Evolutionary conservation across 2,329 filamentous ascomycete genomes (phyloP), one percentile per base, ranked within the genome.

Genomic region (Cladophialophora bantiana): DNA sequence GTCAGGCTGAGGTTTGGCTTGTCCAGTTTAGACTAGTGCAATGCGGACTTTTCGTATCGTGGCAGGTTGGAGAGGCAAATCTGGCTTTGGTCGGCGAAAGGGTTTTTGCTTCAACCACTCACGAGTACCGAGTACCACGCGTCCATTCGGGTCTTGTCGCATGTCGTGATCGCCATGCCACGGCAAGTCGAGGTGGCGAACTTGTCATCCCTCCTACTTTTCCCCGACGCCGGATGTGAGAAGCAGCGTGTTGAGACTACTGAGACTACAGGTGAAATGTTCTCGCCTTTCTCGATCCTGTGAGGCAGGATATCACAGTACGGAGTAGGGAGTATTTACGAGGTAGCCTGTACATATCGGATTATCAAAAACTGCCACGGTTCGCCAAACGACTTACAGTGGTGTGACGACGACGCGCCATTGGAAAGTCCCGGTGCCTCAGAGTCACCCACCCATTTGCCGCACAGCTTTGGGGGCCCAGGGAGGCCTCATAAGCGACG

Each of bases 141-240:
- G 59, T 40, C 54, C 20, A 53, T 52, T 50, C 61, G 61, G 61
- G 61, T 48, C 54, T 38, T 64, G 61, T 64, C 32, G 61, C 61
- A 64, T 62, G 60, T 56, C 52, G 60, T 62, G 60, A 62, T 62
- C 38, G 60, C 59, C 34, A 12, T 62, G 48, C 15, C 59, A 53
- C 59, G 58, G 12, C 32, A 45, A 38, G 13, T 50, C 56, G 50
- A 52, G 60, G 61, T 64, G 61, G 61, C 61, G 61, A 64, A 50
- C 34, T 32, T 53, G 61, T 64, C 61, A 64, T 58, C 54, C 60
- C 35, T 50, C 45, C 45, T 26, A 50, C 18, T 32, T 10, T 58
- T 45, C 54, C 57, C 53, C 53, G 50, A 64, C 61, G 40, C 48
- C 42, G 36, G 38, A 26, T 26, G 18, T 48, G 45, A 50, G 45